Evolutionary conservation across 2,329 filamentous ascomycete genomes (phyloP).

Genomic region (Cadophora sp.): DNA sequence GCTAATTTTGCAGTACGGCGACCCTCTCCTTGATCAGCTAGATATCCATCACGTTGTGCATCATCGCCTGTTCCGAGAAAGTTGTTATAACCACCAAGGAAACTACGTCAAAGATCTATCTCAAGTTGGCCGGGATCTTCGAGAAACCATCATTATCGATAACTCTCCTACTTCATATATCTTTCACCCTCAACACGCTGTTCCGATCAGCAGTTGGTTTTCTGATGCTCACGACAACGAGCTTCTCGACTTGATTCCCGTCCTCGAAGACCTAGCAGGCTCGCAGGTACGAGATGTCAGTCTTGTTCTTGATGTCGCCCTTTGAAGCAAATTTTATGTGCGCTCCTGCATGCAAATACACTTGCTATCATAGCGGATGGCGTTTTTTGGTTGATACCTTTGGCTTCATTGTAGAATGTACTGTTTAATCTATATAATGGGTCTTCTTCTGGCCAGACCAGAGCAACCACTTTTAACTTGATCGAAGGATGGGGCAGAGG

Average conservation of each 20-base stretch:
- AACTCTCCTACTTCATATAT: slow-evolving; percentile 99
- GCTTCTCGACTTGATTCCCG: slow-evolving; percentile 93
- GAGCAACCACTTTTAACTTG: slow-evolving; percentile 30
- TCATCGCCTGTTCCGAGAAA: slow-evolving; percentile 95
- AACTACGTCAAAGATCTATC: slow-evolving; percentile 99
- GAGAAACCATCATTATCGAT: slow-evolving; percentile 99
- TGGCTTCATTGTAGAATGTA: slow-evolving; percentile 48
- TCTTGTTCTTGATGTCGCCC: slow-evolving; percentile 91
- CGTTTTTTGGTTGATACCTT: slow-evolving; percentile 48
- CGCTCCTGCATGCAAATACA: slow-evolving; percentile 42
- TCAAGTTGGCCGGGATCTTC: slow-evolving; percentile 92
- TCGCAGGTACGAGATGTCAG: slow-evolving; percentile 93
- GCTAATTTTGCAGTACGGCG: slow-evolving; percentile 74
- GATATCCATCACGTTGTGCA: slow-evolving; percentile 98
- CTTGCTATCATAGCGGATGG: slow-evolving; percentile 47
- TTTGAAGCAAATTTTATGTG: slow-evolving; percentile 54
- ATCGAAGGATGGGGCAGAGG: slow-evolving; percentile 12
- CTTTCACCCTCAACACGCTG: slow-evolving; percentile 98
- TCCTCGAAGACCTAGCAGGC: slow-evolving; percentile 94
- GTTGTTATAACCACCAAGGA: slow-evolving; percentile 98
- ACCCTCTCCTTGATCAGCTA: slow-evolving; percentile 92
- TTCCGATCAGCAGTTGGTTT: slow-evolving; percentile 99
- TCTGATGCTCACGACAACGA: slow-evolving; percentile 99
- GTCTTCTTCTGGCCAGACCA: slow-evolving; percentile 38
- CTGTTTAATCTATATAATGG: slow-evolving; percentile 49